Percentiles rank a stretch among this genome's conserved stretches.
These are phyloP conservation scores for Cladosporium sp. DNA, from an alignment of 2,329 filamentous ascomycete genomes.

Conservation along the genomic window DNA sequence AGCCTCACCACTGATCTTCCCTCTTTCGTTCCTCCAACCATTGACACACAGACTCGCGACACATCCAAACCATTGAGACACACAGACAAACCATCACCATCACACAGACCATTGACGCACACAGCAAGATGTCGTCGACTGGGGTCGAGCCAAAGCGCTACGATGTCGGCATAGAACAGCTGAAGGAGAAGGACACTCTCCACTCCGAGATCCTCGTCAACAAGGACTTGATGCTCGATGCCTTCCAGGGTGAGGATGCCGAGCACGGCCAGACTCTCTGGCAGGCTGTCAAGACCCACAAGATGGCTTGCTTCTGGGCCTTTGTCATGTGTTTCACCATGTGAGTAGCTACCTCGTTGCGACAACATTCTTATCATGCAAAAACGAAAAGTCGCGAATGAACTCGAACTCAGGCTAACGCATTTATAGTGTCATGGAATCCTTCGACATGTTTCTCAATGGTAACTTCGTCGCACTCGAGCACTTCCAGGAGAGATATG, in stretches of 20 bases:
- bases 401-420: not conserved
- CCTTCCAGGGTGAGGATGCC: constrained; percentile 57
- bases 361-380: constrained; percentile 6
- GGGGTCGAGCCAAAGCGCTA: constrained; percentile 26
- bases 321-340: constrained; percentile 54
- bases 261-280: constrained; percentile 52
- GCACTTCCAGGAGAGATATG: constrained; percentile 50
- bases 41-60: not conserved
- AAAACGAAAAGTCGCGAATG: constrained; percentile 23
- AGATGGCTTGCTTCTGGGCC: constrained; percentile 54
- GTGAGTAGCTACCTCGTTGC: constrained; percentile 41
- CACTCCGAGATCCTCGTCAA: constrained; percentile 42
- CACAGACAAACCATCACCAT: not conserved
- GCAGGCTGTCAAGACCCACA: constrained; percentile 51
- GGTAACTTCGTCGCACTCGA: constrained; percentile 57
- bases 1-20: not conserved
- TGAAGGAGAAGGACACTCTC: constrained; percentile 47
- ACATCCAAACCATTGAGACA: not conserved
- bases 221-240: constrained; percentile 46
- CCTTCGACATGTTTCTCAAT: constrained; percentile 61
- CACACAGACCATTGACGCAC: not conserved
- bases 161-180: constrained; percentile 44
- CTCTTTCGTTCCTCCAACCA: not conserved
- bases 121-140: constrained; percentile 15
- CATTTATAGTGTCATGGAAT: constrained; percentile 57